A percentile compares a stretch with the other conserved stretches of the same genome.
phyloP scores from a whole-genome alignment of 768 basidiomycete genomes.

The Amanita pallidorosea region DNA sequence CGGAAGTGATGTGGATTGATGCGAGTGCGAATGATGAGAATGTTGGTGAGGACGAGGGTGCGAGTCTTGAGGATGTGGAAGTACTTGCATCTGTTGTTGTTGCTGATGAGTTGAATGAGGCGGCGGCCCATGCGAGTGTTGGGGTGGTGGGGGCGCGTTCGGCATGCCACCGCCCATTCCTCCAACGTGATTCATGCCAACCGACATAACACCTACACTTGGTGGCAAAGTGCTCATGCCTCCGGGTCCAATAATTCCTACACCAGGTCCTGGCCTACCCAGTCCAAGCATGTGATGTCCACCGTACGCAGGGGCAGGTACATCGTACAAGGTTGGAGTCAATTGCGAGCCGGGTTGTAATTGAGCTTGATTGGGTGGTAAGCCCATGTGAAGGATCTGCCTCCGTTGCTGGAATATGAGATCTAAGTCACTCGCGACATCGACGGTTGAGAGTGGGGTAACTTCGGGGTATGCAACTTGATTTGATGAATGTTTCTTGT shows the following conservation, averaged over 20 bases:
- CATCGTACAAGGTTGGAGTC: constrained; percentile 6
- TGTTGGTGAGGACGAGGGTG: not conserved
- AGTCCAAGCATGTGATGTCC: constrained; percentile 4
- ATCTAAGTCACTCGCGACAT: constrained; percentile 44
- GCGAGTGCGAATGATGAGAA: constrained; percentile 2
- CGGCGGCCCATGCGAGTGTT: constrained; percentile 1
- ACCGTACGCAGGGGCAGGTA: not conserved
- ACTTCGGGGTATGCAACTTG: constrained; percentile 34
- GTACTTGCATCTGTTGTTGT: constrained; percentile 10
- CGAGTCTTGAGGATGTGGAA: not conserved
- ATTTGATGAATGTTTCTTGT: constrained; percentile 15
- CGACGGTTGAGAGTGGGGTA: constrained; percentile 31
- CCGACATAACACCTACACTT: not conserved
- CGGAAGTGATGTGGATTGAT: not conserved
- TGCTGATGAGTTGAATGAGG: constrained; percentile 1
- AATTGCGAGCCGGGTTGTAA: not conserved
- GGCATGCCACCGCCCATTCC: constrained; percentile 8
- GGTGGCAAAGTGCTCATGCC: constrained; percentile 5
- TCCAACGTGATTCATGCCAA: constrained; percentile 1
- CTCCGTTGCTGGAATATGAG: constrained; percentile 38
- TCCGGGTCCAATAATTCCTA: constrained; percentile 5
- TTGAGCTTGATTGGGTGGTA: not conserved
- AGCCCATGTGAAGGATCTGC: not conserved
- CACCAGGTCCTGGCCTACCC: not conserved
- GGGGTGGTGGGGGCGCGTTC: not conserved